Conservation (phyloP, 495 filamentous ascomycete species). For the Lepidopterella palustris region DNA sequence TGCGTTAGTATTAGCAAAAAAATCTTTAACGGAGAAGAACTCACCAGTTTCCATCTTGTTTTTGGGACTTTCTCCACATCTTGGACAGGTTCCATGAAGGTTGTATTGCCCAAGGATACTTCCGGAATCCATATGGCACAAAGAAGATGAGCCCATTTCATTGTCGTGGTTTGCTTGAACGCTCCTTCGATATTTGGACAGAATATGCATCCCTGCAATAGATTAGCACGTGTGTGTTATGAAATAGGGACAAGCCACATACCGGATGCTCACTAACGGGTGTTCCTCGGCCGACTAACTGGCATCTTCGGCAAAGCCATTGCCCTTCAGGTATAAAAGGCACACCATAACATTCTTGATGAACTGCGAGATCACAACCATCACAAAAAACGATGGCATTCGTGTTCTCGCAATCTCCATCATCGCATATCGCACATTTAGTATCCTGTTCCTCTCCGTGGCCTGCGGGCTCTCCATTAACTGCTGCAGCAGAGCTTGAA, state of each 20-base stretch:
- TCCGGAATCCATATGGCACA: conserved; percentile 99
- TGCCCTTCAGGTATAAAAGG: conserved; percentile 98
- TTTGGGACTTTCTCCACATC: conserved; percentile 96
- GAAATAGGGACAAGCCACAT: conserved; percentile 3
- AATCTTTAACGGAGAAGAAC: neutral
- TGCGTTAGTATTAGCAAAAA: conserved; percentile 9
- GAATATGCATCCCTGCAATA: conserved; percentile 78
- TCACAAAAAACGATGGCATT: conserved; percentile 99
- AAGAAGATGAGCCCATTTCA: conserved; percentile 92
- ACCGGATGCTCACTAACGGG: conserved; percentile 52
- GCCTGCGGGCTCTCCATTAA: conserved; percentile 78
- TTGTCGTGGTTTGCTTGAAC: conserved; percentile 94
- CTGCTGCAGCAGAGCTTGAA: conserved; percentile 84
- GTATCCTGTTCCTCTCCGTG: conserved; percentile 90
- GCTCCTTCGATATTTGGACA: conserved; percentile 96
- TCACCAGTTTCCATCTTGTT: conserved; percentile 75
- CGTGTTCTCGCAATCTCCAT: conserved; percentile 98
- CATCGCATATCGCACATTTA: conserved; percentile 96
- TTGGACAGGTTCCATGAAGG: conserved; percentile 96
- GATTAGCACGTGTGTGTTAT: conserved; percentile 13
- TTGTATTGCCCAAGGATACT: conserved; percentile 88
- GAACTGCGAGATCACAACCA: conserved; percentile 93
- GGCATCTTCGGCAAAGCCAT: conserved; percentile 96
- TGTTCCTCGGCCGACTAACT: conserved; percentile 83
- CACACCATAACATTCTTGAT: conserved; percentile 98